Conservation (phyloP, 257 asterid species). For the Solanum chmielewskii region DNA sequence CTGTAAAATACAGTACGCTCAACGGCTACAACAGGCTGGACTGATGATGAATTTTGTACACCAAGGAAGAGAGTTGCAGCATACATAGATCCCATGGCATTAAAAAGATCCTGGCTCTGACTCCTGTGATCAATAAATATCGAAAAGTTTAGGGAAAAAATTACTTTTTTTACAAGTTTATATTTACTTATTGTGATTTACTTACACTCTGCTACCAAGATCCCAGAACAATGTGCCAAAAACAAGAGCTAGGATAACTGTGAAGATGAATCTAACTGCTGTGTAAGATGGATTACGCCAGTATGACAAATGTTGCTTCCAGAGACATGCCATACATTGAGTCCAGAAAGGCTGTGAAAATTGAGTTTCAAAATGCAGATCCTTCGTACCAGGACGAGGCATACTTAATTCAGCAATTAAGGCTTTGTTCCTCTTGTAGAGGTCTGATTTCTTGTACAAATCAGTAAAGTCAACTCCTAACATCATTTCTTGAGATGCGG, state of each 20-base stretch:
- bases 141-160: slow-evolving; percentile 13
- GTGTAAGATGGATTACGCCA: slow-evolving; percentile 49
- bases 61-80: slow-evolving; percentile 5
- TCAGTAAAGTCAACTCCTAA: slow-evolving; percentile 29
- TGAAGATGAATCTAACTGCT: slow-evolving; percentile 33
- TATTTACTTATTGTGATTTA: background rate
- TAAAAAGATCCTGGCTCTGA: background rate
- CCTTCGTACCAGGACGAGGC: slow-evolving; percentile 27
- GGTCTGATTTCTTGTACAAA: slow-evolving; percentile 30
- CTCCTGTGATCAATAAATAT: slow-evolving; percentile 4
- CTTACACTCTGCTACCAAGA: slow-evolving; percentile 41
- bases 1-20: slow-evolving; percentile 43
- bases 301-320: slow-evolving; percentile 47
- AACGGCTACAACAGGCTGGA: slow-evolving; percentile 30
- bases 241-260: slow-evolving; percentile 22
- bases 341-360: slow-evolving; percentile 31
- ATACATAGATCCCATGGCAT: slow-evolving; percentile 8
- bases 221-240: slow-evolving; percentile 52
- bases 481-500: slow-evolving; percentile 26
- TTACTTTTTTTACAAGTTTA: background rate
- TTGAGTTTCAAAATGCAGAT: slow-evolving; percentile 22
- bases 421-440: slow-evolving; percentile 44
- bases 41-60: slow-evolving; percentile 3
- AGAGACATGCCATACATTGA: slow-evolving; percentile 43
- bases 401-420: slow-evolving; percentile 26